These are phyloP conservation scores for Lobosporangium transversale DNA, from an alignment of 192 early-diverging fungal genomes.

Conservation along the genomic window DNA sequence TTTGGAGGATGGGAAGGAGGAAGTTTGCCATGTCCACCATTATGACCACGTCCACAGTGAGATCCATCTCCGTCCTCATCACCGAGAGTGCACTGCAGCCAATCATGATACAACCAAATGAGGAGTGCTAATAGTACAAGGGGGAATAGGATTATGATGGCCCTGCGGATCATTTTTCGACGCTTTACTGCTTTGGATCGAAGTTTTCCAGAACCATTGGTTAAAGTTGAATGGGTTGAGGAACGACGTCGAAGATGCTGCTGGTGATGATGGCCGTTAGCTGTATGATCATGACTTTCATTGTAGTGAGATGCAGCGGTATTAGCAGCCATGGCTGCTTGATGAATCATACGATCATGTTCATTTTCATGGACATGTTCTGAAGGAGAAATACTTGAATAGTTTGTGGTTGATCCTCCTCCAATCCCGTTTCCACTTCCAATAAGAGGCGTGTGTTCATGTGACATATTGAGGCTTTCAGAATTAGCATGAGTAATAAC, in stretches of 20 bases:
- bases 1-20: slow-evolving; percentile 11
- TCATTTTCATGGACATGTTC: slow-evolving; percentile 39
- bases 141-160: slow-evolving; percentile 22
- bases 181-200: slow-evolving; percentile 31
- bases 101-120: slow-evolving; percentile 43
- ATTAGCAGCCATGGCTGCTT: slow-evolving; percentile 49
- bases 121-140: slow-evolving; percentile 25
- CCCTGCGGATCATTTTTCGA: slow-evolving; percentile 37
- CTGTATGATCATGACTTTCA: slow-evolving; percentile 14
- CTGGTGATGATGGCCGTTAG: neutral
- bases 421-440: slow-evolving; percentile 18
- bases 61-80: slow-evolving; percentile 32
- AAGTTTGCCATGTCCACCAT: slow-evolving; percentile 40
- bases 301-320: slow-evolving; percentile 29
- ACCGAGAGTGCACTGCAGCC: slow-evolving; percentile 51
- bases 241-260: slow-evolving; percentile 30
- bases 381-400: slow-evolving; percentile 28
- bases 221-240: slow-evolving; percentile 39
- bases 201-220: slow-evolving; percentile 22
- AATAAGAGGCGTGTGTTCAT: neutral
- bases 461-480: slow-evolving; percentile 7
- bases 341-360: slow-evolving; percentile 45
- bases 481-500: slow-evolving; percentile 42
- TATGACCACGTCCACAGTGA: slow-evolving; percentile 32
- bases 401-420: slow-evolving; percentile 6